These are phyloP conservation scores for Tephrocybe sp. DNA, from an alignment of 768 basidiomycete genomes.

Conservation along the genomic window DNA sequence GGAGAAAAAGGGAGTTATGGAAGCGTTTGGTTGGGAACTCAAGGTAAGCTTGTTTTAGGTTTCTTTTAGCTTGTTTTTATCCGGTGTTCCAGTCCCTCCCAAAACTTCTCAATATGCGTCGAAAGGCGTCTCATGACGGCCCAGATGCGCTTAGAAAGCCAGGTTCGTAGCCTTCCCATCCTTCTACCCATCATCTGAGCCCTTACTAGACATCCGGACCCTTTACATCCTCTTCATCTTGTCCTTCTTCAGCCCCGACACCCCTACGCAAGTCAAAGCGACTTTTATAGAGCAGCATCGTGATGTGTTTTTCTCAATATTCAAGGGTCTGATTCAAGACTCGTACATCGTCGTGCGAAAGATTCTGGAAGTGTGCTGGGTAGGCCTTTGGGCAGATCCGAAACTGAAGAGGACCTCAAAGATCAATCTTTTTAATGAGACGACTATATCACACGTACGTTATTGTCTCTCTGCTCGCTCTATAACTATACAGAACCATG, in stretches of 20 bases:
- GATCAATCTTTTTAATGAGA: conserved; percentile 68
- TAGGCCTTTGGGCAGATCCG: conserved; percentile 70
- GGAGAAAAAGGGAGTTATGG: conserved; percentile 60
- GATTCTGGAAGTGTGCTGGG: conserved; percentile 74
- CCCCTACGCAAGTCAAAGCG: conserved; percentile 51
- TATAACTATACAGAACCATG: no score
- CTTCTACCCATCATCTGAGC: conserved; percentile 10
- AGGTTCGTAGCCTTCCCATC: conserved; percentile 36
- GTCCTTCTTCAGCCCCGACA: conserved; percentile 59
- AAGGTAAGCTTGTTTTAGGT: conserved; percentile 47
- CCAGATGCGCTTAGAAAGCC: conserved; percentile 48
- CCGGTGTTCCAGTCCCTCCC: conserved; percentile 48
- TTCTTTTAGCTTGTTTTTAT: not conserved
- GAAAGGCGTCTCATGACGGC: conserved; percentile 42
- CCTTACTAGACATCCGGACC: conserved; percentile 70
- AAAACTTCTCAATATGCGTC: conserved; percentile 68
- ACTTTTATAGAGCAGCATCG: conserved; percentile 70
- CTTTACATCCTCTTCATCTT: conserved; percentile 71
- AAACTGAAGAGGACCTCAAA: conserved; percentile 73
- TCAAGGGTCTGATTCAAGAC: conserved; percentile 71
- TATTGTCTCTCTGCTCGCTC: not conserved
- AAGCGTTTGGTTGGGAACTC: conserved; percentile 75
- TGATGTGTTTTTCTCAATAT: conserved; percentile 62
- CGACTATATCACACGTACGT: conserved; percentile 59
- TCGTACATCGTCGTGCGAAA: conserved; percentile 56